Evolutionary conservation across 345 rosid species (phyloP).

Genomic region (Populus euphratica): DNA sequence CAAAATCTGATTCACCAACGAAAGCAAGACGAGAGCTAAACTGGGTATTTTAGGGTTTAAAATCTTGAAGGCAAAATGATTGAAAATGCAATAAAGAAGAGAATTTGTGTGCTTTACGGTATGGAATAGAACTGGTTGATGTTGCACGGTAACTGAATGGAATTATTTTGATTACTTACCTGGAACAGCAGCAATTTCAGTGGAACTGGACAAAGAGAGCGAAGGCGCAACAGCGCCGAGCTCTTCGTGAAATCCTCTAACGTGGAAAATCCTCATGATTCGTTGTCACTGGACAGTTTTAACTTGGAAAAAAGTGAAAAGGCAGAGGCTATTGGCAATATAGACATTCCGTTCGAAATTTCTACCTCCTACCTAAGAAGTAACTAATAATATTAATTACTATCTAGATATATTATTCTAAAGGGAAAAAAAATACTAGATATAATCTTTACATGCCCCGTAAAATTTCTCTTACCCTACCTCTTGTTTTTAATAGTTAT

Average conservation of each 20-base stretch:
- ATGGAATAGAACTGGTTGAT: not conserved
- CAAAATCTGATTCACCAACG: constrained; percentile 4
- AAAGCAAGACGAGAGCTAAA: not conserved
- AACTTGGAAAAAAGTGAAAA: not conserved
- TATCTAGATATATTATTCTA: too few relatives aligned
- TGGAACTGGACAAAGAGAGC: not conserved
- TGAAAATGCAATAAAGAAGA: not conserved
- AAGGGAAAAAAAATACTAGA: too few relatives aligned
- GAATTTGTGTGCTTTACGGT: too few relatives aligned
- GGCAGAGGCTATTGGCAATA: too few relatives aligned
- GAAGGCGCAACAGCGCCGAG: not conserved
- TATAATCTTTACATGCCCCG: too few relatives aligned
- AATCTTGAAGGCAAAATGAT: not conserved
- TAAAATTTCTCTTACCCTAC: too few relatives aligned
- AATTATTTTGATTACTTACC: not conserved
- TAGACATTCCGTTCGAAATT: too few relatives aligned
- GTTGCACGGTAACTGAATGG: not conserved
- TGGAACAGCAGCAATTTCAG: not conserved
- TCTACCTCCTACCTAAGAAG: too few relatives aligned
- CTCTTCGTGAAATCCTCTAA: not conserved
- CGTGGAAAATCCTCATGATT: too few relatives aligned
- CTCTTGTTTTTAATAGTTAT: too few relatives aligned
- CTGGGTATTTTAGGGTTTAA: constrained; percentile 2
- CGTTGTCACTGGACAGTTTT: not conserved
- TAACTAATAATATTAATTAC: too few relatives aligned